These are phyloP conservation scores for Schrenkiella parvula DNA, from an alignment of 345 rosid species.

Conservation along the genomic window DNA sequence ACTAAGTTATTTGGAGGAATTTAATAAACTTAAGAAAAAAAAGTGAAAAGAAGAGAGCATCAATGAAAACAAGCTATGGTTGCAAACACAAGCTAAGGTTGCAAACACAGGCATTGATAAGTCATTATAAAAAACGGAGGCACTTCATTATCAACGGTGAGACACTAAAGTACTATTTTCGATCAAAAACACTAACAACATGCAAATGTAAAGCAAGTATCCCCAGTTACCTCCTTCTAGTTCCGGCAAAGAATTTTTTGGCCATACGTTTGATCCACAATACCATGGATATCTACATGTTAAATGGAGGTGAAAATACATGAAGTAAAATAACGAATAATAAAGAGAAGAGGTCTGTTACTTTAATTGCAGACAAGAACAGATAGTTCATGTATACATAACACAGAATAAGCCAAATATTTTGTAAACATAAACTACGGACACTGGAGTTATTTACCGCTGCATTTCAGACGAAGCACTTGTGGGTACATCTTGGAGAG, in stretches of 20 bases:
- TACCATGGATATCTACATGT: conserved; percentile 75
- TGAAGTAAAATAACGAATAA: background rate
- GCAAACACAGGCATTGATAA: background rate
- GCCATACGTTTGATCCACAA: conserved; percentile 95
- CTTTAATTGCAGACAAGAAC: background rate
- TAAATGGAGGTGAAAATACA: conserved; percentile 1
- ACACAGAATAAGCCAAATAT: background rate
- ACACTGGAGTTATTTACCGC: conserved; percentile 39
- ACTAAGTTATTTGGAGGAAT: background rate
- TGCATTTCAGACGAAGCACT: conserved; percentile 42
- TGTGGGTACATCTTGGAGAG: conserved; percentile 73
- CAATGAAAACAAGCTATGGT: background rate
- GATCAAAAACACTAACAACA: background rate
- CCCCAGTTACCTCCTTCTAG: conserved; percentile 66
- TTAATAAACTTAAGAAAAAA: background rate
- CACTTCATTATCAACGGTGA: background rate
- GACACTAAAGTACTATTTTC: background rate
- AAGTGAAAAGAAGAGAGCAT: background rate
- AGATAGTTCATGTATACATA: background rate
- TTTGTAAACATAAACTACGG: conserved; percentile 4
- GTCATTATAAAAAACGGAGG: background rate
- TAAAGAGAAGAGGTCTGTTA: background rate
- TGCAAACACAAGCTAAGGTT: background rate
- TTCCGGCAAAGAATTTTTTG: conserved; percentile 62
- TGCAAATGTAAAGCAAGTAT: conserved; percentile 7